Base-by-base conservation (phyloP, 176 grass and related monocot species). In the Oryza glumipatula region DNA sequence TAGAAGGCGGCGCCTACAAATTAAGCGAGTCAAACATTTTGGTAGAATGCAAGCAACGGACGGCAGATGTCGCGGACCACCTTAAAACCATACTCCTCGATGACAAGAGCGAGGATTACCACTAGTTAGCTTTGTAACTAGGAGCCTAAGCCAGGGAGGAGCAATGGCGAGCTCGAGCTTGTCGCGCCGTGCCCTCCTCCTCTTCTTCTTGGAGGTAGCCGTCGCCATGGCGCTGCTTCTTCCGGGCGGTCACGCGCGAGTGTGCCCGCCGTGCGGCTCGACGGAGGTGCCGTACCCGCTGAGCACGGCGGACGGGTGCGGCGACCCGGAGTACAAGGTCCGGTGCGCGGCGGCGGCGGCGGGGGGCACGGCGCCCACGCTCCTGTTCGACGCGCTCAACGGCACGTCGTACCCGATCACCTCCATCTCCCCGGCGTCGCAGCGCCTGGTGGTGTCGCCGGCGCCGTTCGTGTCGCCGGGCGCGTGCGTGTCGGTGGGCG, bases 301-400 rank as follows among this genome's bases (percentile, higher is more conserved):
- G 4, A 94, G 89, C 89, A 97, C 94, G 80, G 73, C 76, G 5
- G 65, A 49, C n/a, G 83, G 68, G 14, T 97, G 94, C 77, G 94
- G 94, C 41, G 94, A 97, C 69, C 81, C 71, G 21, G 67, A 87
- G 39, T 97, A 94, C 85, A 85, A 85, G 89, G 83, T 96, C 81
- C 91, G 86, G 39, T 97, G 91, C 80, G 73, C 43, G 16, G 43
- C 21, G 51, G 30, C 30, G 30, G 30, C 30, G 30, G 2, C 2
- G 51, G 12, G 14, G 48, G 48, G 51, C 65, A 30, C 22, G 65
- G 72, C 74, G 11, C 82, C 84, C 0, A 67, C 87, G 13, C 91
- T 94, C 79, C 68, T 92, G 79, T 97, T 97, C 84, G 87, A 92
- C 32, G 49, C 91, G 71, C 81, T 94, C 61, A 89, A 96, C 83